Evolutionary conservation across 345 rosid species (phyloP), one percentile per base, ranked within the genome.

Genomic region (Draba incana): DNA sequence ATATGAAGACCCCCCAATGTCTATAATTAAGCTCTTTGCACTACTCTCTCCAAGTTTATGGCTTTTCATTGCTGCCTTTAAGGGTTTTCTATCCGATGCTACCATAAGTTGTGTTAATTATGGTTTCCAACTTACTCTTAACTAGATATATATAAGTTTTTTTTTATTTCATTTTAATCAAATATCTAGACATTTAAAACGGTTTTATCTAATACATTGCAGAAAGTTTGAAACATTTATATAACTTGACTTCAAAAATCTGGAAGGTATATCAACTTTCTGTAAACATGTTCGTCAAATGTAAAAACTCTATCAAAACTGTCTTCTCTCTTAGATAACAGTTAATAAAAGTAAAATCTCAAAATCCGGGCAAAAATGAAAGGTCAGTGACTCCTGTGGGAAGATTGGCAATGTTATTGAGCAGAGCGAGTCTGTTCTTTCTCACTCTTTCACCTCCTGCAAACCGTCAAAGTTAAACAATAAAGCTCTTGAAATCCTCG

Each of bases 381-480:
- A 92, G 80, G 66, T 92, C 96, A 11, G 82, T 89, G 23, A 88
- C 81, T 63, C 97, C 97, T 73, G 35, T 80, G 11, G 92, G 96
- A 74, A 93, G 90, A 64, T 77, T 88, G 28, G 96, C 88, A 68
- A 84, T 82, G 78, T 83, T 81, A 73, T 81, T 82, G 15, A 93
- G 96, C 54, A 93, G 77, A 31, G 87, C 84, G 47, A 90, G 92
- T 77, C 96, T 85, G 84, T 87, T 92, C 62, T 82, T 80, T 76
- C 88, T 80, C 30, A 85, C 82, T 75, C 79, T 83, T 68, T 83
- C 88, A 85, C 92, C 38, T 92, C 98, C 98, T 92, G 88, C 81
- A 77, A 47, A 38, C 16, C 46, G 12, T 45, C 1, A 27, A 2
- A 27, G 25, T 31, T 8, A 30, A 37, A 55, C 15, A 1, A 23